Base-by-base conservation (phyloP, 257 asterid species). In the Primulina tabacum region DNA sequence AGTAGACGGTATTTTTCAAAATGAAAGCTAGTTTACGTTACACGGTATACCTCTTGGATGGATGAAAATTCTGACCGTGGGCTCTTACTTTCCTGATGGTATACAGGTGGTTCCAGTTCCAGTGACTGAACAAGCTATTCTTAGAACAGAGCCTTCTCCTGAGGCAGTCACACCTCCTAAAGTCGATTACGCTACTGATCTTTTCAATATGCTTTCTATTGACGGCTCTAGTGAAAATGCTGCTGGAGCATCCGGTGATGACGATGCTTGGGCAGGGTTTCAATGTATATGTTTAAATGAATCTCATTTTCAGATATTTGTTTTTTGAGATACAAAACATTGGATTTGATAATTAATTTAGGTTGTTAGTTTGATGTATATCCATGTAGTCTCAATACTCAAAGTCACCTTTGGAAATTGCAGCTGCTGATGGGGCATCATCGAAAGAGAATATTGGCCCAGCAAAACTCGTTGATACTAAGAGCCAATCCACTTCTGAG, bases 141-240 rank as follows among this genome's bases (percentile, higher is more conserved):
- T 85, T 79, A 84, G 84, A 77, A 60, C 83, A 38, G 96, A 85
- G 79, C 80, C 80, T 35, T 62, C 85, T 16, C 78, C 75, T 10
- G 85, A 82, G 57, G 75, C 75, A 67, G 80, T 75, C 76, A 18
- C 87, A 67, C 84, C 91, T 59, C 82, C 88, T 9, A 91, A 89
- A 83, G 90, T 92, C 71, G 95, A 94, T 80, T 89, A 76, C 79
- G 96, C 96, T 37, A 89, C 97, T 70, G 98, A 94, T 87, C 96
- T 94, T 70, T 89, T 94, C 77, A 71, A 83, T 83, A 86, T 88
- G 91, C 96, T 90, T 75, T 90, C 98, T 21, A 62, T 87, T 83
- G 92, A 92, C 66, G 82, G 69, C 65, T 75, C 95, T 69, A 82
- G 67, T 76, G 97, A 84, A 77, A 84, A 77, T 81, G 84, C 84